Evolutionary conservation across 371 early-diverging fungal genomes (phyloP).

Genomic region (Mucor mucedo): DNA sequence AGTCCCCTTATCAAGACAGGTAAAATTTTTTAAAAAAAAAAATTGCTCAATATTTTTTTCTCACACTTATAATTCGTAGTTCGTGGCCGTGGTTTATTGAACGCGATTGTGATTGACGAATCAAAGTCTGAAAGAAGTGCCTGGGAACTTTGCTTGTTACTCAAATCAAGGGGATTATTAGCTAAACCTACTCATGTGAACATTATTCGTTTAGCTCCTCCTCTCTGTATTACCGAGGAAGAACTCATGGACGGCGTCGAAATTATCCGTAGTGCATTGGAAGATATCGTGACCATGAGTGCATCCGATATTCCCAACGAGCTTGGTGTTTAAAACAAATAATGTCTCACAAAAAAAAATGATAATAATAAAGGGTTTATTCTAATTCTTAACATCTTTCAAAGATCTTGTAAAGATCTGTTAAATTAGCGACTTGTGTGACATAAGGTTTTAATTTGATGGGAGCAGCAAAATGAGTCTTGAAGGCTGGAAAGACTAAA

Average conservation of each 20-base stretch:
- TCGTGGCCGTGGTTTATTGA: conserved; percentile 94
- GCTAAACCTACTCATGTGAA: conserved; percentile 98
- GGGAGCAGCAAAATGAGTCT: conserved; percentile 68
- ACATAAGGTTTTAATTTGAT: conserved; percentile 51
- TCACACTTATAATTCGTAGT: conserved; percentile 46
- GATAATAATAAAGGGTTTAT: not conserved
- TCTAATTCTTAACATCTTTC: conserved; percentile 74
- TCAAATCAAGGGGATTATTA: conserved; percentile 91
- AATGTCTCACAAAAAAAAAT: no score
- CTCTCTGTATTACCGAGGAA: conserved; percentile 91
- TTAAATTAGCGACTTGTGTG: conserved; percentile 77
- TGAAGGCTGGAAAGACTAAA: conserved; percentile 81
- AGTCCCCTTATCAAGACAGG: conserved; percentile 75
- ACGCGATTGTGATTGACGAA: conserved; percentile 96
- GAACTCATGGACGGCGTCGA: conserved; percentile 82
- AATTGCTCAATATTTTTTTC: not conserved
- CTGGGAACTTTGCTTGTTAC: conserved; percentile 94
- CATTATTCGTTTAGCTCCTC: conserved; percentile 97
- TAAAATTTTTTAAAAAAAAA: conserved; percentile 27
- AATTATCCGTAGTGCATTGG: conserved; percentile 80
- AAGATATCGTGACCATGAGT: conserved; percentile 67
- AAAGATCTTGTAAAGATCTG: conserved; percentile 93
- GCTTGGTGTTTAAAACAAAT: conserved; percentile 27
- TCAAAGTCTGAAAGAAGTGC: conserved; percentile 83
- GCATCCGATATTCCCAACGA: conserved; percentile 54